These are phyloP conservation scores for Trichosporon coremiiforme DNA, from an alignment of 1,284 basidiomycete species.

Conservation along the genomic window DNA sequence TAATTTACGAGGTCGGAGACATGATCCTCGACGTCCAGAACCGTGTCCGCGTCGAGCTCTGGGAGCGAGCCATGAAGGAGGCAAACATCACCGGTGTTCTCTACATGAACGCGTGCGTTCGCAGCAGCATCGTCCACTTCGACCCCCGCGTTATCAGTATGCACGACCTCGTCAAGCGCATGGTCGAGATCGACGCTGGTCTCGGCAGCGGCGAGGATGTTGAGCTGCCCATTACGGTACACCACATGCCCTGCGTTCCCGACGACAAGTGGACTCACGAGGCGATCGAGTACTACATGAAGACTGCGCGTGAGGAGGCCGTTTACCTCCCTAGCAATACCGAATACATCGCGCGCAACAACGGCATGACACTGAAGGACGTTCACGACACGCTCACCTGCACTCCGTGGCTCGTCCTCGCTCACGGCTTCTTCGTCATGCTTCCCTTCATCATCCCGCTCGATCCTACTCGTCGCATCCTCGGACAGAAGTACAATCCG, in stretches of 20 bases:
- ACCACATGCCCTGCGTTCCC: conserved; percentile 66
- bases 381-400: conserved; percentile 29
- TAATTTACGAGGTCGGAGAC: conserved; percentile 65
- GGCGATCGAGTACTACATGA: conserved; percentile 64
- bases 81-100: conserved; percentile 56
- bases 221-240: conserved; percentile 61
- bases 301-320: conserved; percentile 53
- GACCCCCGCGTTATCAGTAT: conserved; percentile 59
- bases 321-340: conserved; percentile 69
- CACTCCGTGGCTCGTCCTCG: conserved; percentile 36
- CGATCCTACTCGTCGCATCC: conserved; percentile 38
- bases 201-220: conserved; percentile 39
- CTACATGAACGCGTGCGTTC: conserved; percentile 63
- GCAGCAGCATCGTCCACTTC: conserved; percentile 65
- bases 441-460: conserved; percentile 38
- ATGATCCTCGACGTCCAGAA: conserved; percentile 61
- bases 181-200: conserved; percentile 39
- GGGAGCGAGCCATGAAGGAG: conserved; percentile 59
- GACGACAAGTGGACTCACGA: conserved; percentile 65
- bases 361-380: conserved; percentile 42
- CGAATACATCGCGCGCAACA: conserved; percentile 67
- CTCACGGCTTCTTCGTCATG: conserved; percentile 37
- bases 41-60: conserved; percentile 64
- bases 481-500: conserved; percentile 58
- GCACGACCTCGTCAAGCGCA: conserved; percentile 55